These are phyloP conservation scores for Ophiostoma ips DNA, from an alignment of 2,329 filamentous ascomycete genomes.

Conservation along the genomic window DNA sequence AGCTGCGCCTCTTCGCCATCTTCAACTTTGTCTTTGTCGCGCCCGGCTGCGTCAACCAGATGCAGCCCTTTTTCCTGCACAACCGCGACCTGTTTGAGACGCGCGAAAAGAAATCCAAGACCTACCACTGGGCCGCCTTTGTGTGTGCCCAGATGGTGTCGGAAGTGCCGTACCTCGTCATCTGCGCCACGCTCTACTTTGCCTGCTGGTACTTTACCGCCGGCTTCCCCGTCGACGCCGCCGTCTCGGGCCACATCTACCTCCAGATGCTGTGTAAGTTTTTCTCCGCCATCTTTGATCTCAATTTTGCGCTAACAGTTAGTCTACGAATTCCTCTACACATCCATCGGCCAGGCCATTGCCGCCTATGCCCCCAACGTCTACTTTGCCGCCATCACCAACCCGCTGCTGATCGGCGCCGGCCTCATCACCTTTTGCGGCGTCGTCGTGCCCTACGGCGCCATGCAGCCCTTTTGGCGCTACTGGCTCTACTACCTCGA, in stretches of 20 bases:
- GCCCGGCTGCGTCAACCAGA: constrained; percentile 62
- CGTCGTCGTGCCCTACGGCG: constrained; percentile 44
- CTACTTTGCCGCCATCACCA: constrained; percentile 50
- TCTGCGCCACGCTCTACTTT: constrained; percentile 49
- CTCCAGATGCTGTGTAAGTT: constrained; percentile 47
- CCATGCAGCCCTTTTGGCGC: constrained; percentile 59
- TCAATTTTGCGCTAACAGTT: constrained; percentile 55
- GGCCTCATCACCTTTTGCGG: constrained; percentile 45
- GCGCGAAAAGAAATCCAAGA: constrained; percentile 69
- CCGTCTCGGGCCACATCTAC: constrained; percentile 42
- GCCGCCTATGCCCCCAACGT: constrained; percentile 54
- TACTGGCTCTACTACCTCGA: constrained; percentile 66
- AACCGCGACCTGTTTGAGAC: constrained; percentile 74
- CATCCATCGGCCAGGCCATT: constrained; percentile 62
- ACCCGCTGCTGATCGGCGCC: constrained; percentile 35
- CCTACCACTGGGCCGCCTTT: constrained; percentile 75
- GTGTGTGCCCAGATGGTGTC: constrained; percentile 72
- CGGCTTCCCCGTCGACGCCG: constrained; percentile 58
- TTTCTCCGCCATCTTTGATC: constrained; percentile 20
- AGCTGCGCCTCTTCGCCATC: constrained; percentile 76
- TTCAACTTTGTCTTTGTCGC: constrained; percentile 79
- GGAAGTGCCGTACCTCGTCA: constrained; percentile 76
- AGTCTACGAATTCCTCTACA: constrained; percentile 54
- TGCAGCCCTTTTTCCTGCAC: constrained; percentile 75
- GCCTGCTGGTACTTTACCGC: constrained; percentile 76